phyloP scores from a whole-genome alignment of 2,329 filamentous ascomycete species.

The Westerdykella sp. region DNA sequence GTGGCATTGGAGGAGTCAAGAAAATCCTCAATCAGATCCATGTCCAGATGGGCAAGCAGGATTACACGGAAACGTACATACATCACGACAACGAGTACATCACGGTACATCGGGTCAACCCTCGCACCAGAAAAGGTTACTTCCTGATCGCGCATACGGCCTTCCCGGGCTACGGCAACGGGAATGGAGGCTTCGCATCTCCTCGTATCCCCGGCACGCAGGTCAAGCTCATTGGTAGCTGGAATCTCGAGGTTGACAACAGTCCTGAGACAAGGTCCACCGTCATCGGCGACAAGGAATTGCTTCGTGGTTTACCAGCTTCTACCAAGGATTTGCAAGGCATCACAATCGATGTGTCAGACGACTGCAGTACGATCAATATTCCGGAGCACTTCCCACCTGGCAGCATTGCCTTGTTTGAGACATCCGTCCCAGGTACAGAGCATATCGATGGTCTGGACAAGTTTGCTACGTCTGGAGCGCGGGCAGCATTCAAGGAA shows the following conservation, averaged over 20 bases:
- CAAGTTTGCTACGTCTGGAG: conserved; percentile 76
- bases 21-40: conserved; percentile 93
- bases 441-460: conserved; percentile 81
- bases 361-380: conserved; percentile 69
- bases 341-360: conserved; percentile 64
- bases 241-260: conserved; percentile 86
- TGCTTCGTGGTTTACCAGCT: conserved; percentile 77
- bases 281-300: conserved; percentile 61
- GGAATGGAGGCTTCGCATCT: conserved; percentile 71
- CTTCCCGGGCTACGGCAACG: conserved; percentile 82
- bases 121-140: conserved; percentile 84
- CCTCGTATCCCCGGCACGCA: conserved; percentile 78
- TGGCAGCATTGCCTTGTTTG: conserved; percentile 88
- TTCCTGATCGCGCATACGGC: conserved; percentile 95
- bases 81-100: conserved; percentile 96
- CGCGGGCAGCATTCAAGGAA: conserved; percentile 67
- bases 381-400: conserved; percentile 81
- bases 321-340: conserved; percentile 68
- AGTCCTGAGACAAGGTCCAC: conserved; percentile 61
- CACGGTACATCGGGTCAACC: conserved; percentile 91
- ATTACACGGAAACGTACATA: conserved; percentile 91
- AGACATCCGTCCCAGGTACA: conserved; percentile 88
- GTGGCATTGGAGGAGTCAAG: conserved; percentile 85
- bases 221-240: conserved; percentile 79
- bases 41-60: conserved; percentile 88